Conservation (phyloP, 208 protist genomes). For the Balamuthia mandrillaris region DNA sequence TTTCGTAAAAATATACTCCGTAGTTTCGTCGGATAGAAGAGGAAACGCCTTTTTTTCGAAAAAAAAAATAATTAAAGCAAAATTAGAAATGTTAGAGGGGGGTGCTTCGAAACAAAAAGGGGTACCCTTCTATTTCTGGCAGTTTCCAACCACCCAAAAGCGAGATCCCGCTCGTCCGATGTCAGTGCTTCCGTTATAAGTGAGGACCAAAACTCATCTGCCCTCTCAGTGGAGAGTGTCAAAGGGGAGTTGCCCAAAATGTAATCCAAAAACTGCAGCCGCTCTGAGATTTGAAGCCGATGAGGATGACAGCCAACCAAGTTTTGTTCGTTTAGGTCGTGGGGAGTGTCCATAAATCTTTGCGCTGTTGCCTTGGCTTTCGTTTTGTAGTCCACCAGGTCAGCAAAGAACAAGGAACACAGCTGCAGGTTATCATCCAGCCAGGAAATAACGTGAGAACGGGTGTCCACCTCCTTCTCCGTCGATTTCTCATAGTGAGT, state of each 20-base stretch:
- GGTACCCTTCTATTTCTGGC: background rate
- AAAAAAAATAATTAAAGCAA: background rate
- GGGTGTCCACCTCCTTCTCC: constrained; percentile 20
- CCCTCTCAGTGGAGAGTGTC: background rate
- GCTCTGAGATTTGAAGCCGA: background rate
- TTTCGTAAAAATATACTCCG: constrained; percentile 42
- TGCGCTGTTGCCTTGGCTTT: background rate
- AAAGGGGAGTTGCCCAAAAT: constrained; percentile 16
- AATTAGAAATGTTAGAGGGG: background rate
- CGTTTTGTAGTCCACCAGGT: constrained; percentile 19
- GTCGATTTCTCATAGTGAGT: constrained; percentile 4
- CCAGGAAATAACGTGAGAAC: background rate
- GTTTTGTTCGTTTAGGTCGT: constrained; percentile 7
- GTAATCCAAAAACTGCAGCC: constrained; percentile 25
- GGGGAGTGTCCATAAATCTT: background rate
- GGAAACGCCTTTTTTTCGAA: background rate
- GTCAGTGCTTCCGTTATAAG: background rate
- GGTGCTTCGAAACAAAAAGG: no score
- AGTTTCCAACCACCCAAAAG: constrained; percentile 11
- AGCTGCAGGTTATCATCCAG: constrained; percentile 11
- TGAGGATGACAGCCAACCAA: constrained; percentile 21
- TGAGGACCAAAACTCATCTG: constrained; percentile 2
- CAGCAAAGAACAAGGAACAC: constrained; percentile 15
- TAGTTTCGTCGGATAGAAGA: background rate
- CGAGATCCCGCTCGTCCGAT: constrained; percentile 4